phyloP scores from a whole-genome alignment of 306 rosid species.

The Cucumis cinereus region DNA sequence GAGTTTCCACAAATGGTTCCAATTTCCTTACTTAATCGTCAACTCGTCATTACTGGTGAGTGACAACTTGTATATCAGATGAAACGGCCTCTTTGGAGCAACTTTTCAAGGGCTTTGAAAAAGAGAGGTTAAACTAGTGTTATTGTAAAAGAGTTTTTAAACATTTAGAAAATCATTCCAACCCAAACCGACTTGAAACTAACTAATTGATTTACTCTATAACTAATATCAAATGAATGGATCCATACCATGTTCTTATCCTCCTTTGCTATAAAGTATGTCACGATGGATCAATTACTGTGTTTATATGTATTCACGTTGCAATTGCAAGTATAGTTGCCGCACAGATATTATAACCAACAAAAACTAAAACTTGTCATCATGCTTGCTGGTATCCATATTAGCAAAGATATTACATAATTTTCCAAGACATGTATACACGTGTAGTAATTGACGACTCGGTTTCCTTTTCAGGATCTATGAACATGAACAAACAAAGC shows the following conservation, averaged over 20 bases:
- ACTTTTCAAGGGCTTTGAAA: too few species aligned
- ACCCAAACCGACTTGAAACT: neutral
- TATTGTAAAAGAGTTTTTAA: too few species aligned
- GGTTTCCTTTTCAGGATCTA: constrained; percentile 3
- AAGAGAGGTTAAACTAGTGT: too few species aligned
- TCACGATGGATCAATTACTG: neutral
- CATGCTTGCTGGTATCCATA: neutral
- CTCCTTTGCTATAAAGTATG: neutral
- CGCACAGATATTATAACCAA: neutral
- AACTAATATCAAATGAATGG: neutral
- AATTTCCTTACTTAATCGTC: neutral
- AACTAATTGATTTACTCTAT: neutral
- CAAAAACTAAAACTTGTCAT: neutral
- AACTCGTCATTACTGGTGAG: neutral
- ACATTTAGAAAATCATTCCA: neutral
- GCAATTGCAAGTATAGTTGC: neutral
- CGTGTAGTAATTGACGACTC: neutral
- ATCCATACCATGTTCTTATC: neutral
- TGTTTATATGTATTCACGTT: neutral
- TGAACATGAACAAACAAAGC: neutral
- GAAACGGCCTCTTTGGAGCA: too few species aligned
- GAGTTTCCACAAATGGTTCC: neutral
- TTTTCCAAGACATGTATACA: neutral
- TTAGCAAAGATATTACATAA: neutral
- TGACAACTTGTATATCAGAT: neutral